Conservation (phyloP, 345 rosid genomes). For the Euclidium syriacum region DNA sequence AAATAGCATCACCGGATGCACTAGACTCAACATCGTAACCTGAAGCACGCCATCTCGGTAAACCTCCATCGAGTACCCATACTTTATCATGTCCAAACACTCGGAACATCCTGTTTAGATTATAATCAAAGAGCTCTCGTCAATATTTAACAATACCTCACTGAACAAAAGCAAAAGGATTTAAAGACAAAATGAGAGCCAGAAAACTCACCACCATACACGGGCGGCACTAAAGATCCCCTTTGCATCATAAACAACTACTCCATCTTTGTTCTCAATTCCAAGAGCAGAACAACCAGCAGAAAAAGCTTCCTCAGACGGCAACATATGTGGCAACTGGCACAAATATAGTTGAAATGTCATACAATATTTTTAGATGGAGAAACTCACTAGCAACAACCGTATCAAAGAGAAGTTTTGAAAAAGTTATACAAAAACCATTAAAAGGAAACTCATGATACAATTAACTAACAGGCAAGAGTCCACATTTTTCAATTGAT, state of each 20-base stretch:
- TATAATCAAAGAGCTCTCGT: not conserved
- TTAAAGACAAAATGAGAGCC: not conserved
- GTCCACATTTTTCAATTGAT: not conserved
- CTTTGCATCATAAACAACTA: conserved; percentile 98
- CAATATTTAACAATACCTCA: not conserved
- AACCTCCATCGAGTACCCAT: conserved; percentile 97
- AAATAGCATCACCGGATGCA: conserved; percentile 89
- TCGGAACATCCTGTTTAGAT: conserved; percentile 79
- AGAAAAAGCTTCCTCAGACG: conserved; percentile 94
- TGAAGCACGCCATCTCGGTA: conserved; percentile 96
- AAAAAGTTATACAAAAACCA: not conserved
- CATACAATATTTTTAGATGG: conserved; percentile 1
- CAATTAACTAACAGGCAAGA: not conserved
- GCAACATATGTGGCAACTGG: conserved; percentile 98
- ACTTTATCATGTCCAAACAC: conserved; percentile 87
- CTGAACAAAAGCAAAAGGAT: not conserved
- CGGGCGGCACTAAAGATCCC: conserved; percentile 99
- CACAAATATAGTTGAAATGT: conserved; percentile 12
- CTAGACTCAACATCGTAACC: conserved; percentile 99
- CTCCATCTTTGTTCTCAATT: conserved; percentile 73
- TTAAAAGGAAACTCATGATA: not conserved
- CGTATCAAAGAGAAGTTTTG: no score
- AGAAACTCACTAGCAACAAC: not conserved
- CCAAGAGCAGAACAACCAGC: conserved; percentile 98
- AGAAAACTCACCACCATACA: conserved; percentile 94